Conservation (phyloP, 805 yeast genomes). For the Wickerhamiella brachini region DNA sequence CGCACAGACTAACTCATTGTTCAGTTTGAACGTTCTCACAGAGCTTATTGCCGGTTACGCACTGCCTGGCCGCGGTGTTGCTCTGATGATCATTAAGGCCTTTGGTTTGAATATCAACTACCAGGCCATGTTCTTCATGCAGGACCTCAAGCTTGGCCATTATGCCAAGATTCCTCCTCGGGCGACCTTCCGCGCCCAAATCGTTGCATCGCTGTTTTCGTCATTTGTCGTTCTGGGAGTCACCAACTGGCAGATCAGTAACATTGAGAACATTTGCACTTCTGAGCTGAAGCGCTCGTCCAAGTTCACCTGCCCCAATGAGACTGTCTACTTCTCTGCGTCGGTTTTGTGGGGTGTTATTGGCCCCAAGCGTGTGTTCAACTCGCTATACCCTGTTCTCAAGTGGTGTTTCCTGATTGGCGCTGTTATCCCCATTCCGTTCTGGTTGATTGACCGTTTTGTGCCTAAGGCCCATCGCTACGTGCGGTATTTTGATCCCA, state of each 20-base stretch:
- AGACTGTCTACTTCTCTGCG: constrained; percentile 33
- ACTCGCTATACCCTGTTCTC: constrained; percentile 44
- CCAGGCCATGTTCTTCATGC: constrained; percentile 41
- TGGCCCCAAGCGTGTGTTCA: constrained; percentile 40
- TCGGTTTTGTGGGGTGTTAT: constrained; percentile 46
- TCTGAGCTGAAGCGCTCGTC: constrained; percentile 24
- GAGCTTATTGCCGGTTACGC: constrained; percentile 55
- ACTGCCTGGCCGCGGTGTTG: constrained; percentile 49
- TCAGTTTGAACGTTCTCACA: constrained; percentile 49
- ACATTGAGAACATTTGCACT: constrained; percentile 32
- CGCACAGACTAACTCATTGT: constrained; percentile 43
- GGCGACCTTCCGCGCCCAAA: constrained; percentile 28
- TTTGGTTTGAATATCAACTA: constrained; percentile 48
- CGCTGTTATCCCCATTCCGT: constrained; percentile 15
- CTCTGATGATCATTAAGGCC: constrained; percentile 47
- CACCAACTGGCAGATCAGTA: constrained; percentile 30
- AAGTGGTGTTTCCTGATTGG: constrained; percentile 56
- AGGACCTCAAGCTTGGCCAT: constrained; percentile 40
- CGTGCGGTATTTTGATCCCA: constrained; percentile 32
- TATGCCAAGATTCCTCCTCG: constrained; percentile 31
- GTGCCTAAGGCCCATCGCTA: constrained; percentile 31
- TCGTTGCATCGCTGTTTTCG: constrained; percentile 30
- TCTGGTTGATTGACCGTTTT: constrained; percentile 8
- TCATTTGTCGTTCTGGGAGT: constrained; percentile 30
- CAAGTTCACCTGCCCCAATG: constrained; percentile 30